Conservation (phyloP, 108 stramenopile genomes). For the Fragilaria crotonensis region DNA sequence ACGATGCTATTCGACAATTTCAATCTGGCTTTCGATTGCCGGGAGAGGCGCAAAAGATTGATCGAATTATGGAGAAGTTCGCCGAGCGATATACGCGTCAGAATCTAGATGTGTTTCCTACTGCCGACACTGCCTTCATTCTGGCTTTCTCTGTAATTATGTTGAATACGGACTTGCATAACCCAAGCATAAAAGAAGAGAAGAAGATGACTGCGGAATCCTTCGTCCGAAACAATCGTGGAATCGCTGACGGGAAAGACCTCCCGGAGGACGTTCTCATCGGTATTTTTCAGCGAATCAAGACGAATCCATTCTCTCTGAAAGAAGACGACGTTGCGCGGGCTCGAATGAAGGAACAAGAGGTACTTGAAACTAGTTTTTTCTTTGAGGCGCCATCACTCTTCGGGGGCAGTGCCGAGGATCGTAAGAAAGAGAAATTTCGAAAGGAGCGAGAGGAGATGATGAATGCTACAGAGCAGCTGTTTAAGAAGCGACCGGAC, state of each 20-base stretch:
- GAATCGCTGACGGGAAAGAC: conserved; percentile 93
- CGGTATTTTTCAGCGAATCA: conserved; percentile 93
- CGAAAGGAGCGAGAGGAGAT: conserved; percentile 93
- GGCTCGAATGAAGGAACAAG: conserved; percentile 39
- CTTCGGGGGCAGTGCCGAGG: conserved; percentile 53
- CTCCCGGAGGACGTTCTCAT: conserved; percentile 84
- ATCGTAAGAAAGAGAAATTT: conserved; percentile 74
- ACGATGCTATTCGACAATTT: conserved; percentile 95
- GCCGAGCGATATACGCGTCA: conserved; percentile 91
- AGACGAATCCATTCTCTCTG: conserved; percentile 86
- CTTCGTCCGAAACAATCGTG: conserved; percentile 92
- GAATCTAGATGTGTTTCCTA: conserved; percentile 88
- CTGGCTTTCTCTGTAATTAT: conserved; percentile 99
- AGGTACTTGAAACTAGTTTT: conserved; percentile 42
- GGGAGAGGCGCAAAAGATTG: conserved; percentile 99
- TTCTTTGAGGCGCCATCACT: conserved; percentile 59
- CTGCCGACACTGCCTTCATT: conserved; percentile 97
- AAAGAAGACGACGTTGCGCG: conserved; percentile 94
- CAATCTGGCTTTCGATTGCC: conserved; percentile 96
- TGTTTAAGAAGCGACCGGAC: conserved; percentile 23
- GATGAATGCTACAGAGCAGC: conserved; percentile 74
- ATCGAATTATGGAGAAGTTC: conserved; percentile 99
- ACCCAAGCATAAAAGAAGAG: conserved; percentile 92
- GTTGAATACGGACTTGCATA: conserved; percentile 99
- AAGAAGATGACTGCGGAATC: conserved; percentile 91